phyloP scores from a whole-genome alignment of 2,329 filamentous ascomycete species.

The Trichoderma atroviride region DNA sequence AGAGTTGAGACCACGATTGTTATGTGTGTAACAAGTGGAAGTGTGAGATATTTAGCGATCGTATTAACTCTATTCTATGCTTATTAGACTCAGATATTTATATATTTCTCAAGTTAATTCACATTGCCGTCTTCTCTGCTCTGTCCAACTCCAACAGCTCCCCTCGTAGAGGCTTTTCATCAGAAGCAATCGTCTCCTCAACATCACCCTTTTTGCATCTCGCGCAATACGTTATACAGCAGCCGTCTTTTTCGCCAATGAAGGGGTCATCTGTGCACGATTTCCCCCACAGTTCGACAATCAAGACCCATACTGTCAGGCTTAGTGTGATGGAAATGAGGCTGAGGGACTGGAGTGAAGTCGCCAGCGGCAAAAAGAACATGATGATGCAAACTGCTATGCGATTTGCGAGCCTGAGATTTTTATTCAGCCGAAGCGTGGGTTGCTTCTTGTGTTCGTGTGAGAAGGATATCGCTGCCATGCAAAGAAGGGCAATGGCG shows the following conservation, averaged over 20 bases:
- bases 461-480: conserved; percentile 56
- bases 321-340: conserved; percentile 51
- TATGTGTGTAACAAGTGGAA: neutral
- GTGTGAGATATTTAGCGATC: neutral
- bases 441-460: conserved; percentile 59
- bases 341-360: conserved; percentile 48
- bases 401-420: conserved; percentile 55
- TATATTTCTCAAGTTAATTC: neutral
- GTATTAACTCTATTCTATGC: neutral
- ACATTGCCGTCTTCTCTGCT: conserved; percentile 33
- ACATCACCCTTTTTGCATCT: conserved; percentile 45
- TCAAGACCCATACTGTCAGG: conserved; percentile 49
- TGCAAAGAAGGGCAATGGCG: conserved; percentile 56
- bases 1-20: neutral
- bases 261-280: conserved; percentile 50
- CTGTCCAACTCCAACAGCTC: conserved; percentile 33
- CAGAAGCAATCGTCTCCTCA: conserved; percentile 35
- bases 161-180: conserved; percentile 34
- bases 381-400: conserved; percentile 53
- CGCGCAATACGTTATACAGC: conserved; percentile 46
- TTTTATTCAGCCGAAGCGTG: conserved; percentile 53
- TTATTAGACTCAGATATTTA: neutral
- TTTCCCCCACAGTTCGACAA: conserved; percentile 54
- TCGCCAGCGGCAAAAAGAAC: conserved; percentile 57
- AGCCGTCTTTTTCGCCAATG: conserved; percentile 40